Base-by-base conservation (phyloP, 805 yeast genomes). In the Candida jianshihensis region DNA sequence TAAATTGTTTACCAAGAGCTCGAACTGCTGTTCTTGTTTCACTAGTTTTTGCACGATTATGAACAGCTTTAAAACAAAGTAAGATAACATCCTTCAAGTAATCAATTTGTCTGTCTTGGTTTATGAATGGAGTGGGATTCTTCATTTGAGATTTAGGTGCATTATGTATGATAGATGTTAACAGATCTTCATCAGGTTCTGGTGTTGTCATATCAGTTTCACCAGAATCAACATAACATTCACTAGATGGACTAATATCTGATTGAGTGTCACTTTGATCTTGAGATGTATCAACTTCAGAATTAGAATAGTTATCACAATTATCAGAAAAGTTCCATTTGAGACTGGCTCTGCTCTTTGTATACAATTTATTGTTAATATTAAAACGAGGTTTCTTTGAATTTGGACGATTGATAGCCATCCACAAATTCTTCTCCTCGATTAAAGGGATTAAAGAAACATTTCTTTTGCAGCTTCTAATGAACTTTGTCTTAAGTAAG, bases 401-500 rank as follows among this genome's bases (percentile, higher is more conserved):
- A 22, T 48, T 42, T 6, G 47, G 42, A 36, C 60, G 61, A 19
- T 56, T 42, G n/a, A 44, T 39, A 24, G 56, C 51, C 39, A 61
- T 48, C 57, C 63, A 58, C 15, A 52, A 47, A 26, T 68, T 59
- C 47, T 67, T 74, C 25, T 56, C 57, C 35, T 60, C 51, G 31
- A 75, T 60, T 43, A 70, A 48, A 20, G 52, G 53, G 10, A 57
- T 43, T 32, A 66, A 47, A 36, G 55, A 52, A 5, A 48, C 43
- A 21, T 56, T 51, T 36, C 56, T 51, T 41, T 56, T 59, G 28
- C 56, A 48, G 29, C 54, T 51, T 33, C 61, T 64, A 15, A 82
- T 59, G 49, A 80, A 81, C 34, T 66, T 65, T 33, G 69, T 71
- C 30, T 67, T 68, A 39, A 84, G 60, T 32, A 92, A 62, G 12